Base-by-base conservation (phyloP, 1,139 yeast species). In the Debaryomycetaceae sp. region DNA sequence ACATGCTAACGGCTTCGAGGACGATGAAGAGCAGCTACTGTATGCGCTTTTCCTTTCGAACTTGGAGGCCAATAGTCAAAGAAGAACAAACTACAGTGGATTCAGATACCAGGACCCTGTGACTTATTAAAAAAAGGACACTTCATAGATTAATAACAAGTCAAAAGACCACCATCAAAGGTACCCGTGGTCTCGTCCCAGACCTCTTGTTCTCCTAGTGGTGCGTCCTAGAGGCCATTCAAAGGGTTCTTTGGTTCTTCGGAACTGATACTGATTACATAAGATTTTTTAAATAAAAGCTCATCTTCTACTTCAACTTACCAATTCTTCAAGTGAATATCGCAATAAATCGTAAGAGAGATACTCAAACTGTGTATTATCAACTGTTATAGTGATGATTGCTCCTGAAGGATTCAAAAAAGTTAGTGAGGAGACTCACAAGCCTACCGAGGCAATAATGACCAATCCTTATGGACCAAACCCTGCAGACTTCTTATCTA, bases 381-480 rank as follows among this genome's bases (percentile, higher is more conserved):
- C 42, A 23, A 24, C n/a, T 9, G 14, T 33, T 37, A 31, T 24
- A 5, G 35, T 33, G 30, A 59, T 62, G 64, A 47, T 63, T n/a
- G 57, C 47, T 24, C 65, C 66, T 31, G 60, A 55, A 48, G 68
- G 68, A 24, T 65, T 63, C 53, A 53, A 60, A 42, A 63, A 63
- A 49, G 67, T 65, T 38, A 60, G 59, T 40, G 70, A 65, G 45
- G 66, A 61, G 45, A 52, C 53, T 6, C 66, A 62, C 49, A 52
- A 53, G 41, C 57, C 60, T 30, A 48, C 48, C n/a, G 47, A 41
- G 22, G 31, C 39, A 22, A 42, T 45, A 17, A 49, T 46, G 31
- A 52, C 57, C 40, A 78, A 78, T 56, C 83, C 83, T 37, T 78
- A 78, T 53, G 83, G 82, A 6, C 81, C 83, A 42, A 76, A 78